Percentiles rank a stretch among this genome's conserved stretches.
Conservation (phyloP, 345 rosid species). For the Syzygium aromaticum region DNA sequence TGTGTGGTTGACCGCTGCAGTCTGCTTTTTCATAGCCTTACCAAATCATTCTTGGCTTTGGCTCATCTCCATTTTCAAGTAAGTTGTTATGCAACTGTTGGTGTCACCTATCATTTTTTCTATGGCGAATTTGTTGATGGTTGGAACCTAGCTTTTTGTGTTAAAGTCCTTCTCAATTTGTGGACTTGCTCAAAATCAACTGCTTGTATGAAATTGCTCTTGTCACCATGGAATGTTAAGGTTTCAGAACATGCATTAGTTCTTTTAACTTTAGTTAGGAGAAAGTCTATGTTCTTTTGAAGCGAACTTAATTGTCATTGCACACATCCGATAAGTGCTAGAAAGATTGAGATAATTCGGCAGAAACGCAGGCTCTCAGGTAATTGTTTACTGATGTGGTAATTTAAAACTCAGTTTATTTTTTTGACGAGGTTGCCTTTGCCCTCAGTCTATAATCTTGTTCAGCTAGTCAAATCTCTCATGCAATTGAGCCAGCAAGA, state of each 20-base stretch:
- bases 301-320: neutral
- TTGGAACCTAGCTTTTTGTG: neutral
- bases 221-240: neutral
- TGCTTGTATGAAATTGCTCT: neutral
- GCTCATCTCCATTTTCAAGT: slow-evolving; percentile 76
- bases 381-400: neutral
- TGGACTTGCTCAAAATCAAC: neutral
- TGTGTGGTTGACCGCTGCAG: slow-evolving; percentile 53
- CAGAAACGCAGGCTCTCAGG: neutral
- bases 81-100: slow-evolving; percentile 18
- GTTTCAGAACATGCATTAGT: neutral
- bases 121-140: neutral
- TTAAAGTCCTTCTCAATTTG: neutral
- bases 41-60: slow-evolving; percentile 76
- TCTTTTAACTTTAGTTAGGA: neutral
- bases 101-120: neutral
- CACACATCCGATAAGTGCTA: neutral
- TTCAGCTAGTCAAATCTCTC: neutral
- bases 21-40: slow-evolving; percentile 71
- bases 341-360: neutral
- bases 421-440: neutral
- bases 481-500: neutral
- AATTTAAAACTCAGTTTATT: neutral
- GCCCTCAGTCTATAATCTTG: neutral
- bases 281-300: neutral